Base-by-base conservation (phyloP, 495 filamentous ascomycete species). In the Penicillium crystallinum region DNA sequence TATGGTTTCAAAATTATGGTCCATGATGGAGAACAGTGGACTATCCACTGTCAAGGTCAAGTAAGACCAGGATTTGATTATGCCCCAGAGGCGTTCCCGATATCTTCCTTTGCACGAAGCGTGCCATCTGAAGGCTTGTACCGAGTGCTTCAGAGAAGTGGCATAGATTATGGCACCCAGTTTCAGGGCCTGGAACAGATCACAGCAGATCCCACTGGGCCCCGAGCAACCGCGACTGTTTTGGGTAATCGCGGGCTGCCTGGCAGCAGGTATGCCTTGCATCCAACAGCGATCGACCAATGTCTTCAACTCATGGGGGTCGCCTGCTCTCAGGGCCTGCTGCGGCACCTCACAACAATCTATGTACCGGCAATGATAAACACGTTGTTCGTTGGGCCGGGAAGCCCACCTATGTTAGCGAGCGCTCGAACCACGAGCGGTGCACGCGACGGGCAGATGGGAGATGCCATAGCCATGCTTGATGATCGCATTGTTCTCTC, bases 1-100 rank as follows among this genome's bases (percentile, higher is more conserved):
- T 77, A 66, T 55, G 63, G 72, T 5, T 81, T 81, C 49, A 53
- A 57, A 3, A 63, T 80, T 18, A 39, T 59, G 21, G 71, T 70
- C 0, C 59, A 61, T 36, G 70, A 73, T 23, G 68, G 64, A 0
- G 41, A 46, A 11, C 38, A 46, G 1, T 78, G 74, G 74, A 69
- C 30, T 0, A 71, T 71, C 27, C 74, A 78, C 45, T 77, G 73
- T 23, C 39, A 50, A 11, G 77, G 77, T 1, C 57, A 73, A 34
- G 68, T 69, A 7, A 37, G 60, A 25, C 15, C 27, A 0, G 55
- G 47, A 2, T 18, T 33, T 8, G 47, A 58, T 8, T 6, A 38
- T 6, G 7, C 23, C 3, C 35, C 23, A 14, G 38, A 38, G 33
- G 8, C 17, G 6, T 33, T 15, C 15, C 10, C 40, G 22, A 27